These are phyloP conservation scores for Fusarium domesticum DNA, from an alignment of 2,329 filamentous ascomycete species.

Conservation along the genomic window DNA sequence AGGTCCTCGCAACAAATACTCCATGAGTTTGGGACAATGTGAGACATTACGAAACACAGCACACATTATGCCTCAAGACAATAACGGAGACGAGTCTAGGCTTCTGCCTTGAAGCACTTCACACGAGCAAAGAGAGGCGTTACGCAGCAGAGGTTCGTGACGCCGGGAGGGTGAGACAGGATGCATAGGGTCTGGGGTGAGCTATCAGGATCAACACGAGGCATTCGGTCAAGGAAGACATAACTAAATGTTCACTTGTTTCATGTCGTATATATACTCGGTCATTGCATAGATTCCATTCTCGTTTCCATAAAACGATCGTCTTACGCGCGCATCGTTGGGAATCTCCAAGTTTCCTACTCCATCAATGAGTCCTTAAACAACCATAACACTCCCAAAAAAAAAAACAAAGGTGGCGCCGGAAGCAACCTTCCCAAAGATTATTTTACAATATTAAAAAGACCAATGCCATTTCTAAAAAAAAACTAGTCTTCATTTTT, in stretches of 20 bases:
- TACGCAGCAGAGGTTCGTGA: too few species aligned
- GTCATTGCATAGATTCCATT: slow-evolving; percentile 7
- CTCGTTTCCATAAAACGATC: neutral
- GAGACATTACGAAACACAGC: too few species aligned
- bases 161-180: too few species aligned
- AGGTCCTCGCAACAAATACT: too few species aligned
- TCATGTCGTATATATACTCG: slow-evolving; percentile 11
- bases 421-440: neutral
- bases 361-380: slow-evolving; percentile 12
- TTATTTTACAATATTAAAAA: slow-evolving; percentile 31
- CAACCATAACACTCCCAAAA: slow-evolving; percentile 25
- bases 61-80: too few species aligned
- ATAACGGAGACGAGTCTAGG: too few species aligned
- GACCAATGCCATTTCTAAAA: slow-evolving; percentile 20
- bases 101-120: too few species aligned
- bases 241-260: neutral
- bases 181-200: too few species aligned
- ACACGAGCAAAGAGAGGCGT: too few species aligned
- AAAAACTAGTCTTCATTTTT: slow-evolving; percentile 14
- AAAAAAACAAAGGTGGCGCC: slow-evolving; percentile 9
- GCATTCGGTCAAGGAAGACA: too few species aligned
- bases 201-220: too few species aligned
- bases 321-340: neutral
- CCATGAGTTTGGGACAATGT: too few species aligned
- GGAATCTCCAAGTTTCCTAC: neutral